Conservation (phyloP, 2,329 filamentous ascomycete genomes). For the Botrytis paeoniae region DNA sequence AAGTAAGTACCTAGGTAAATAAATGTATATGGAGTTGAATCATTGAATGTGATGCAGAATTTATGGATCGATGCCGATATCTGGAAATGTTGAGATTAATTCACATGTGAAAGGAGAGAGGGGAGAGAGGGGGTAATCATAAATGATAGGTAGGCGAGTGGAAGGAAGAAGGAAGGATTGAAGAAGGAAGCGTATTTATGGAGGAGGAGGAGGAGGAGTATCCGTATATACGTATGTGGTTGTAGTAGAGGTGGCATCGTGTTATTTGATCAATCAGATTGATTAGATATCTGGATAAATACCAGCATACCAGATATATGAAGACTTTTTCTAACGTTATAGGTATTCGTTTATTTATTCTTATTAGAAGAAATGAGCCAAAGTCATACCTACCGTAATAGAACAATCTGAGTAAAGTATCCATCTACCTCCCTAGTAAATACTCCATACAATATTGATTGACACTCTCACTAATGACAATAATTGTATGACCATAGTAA, state of each 20-base stretch:
- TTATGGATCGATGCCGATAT: neutral
- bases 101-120: neutral
- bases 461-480: neutral
- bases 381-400: too few relatives aligned
- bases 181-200: neutral
- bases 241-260: neutral
- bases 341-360: too few relatives aligned
- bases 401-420: neutral
- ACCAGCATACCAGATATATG: too few relatives aligned
- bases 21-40: too few relatives aligned
- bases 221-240: too few relatives aligned
- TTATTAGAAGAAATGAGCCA: too few relatives aligned
- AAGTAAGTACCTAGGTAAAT: neutral
- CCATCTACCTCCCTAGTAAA: neutral
- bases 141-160: neutral
- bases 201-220: too few relatives aligned
- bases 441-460: neutral
- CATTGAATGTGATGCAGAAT: neutral
- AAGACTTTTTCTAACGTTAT: too few relatives aligned
- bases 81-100: too few relatives aligned
- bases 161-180: neutral
- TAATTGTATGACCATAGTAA: neutral
- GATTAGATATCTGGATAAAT: too few relatives aligned
- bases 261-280: neutral
- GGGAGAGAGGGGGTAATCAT: too few relatives aligned